Evolutionary conservation across 2,329 filamentous ascomycete genomes (phyloP).

Genomic region (Ploettnerulaceae sp.): DNA sequence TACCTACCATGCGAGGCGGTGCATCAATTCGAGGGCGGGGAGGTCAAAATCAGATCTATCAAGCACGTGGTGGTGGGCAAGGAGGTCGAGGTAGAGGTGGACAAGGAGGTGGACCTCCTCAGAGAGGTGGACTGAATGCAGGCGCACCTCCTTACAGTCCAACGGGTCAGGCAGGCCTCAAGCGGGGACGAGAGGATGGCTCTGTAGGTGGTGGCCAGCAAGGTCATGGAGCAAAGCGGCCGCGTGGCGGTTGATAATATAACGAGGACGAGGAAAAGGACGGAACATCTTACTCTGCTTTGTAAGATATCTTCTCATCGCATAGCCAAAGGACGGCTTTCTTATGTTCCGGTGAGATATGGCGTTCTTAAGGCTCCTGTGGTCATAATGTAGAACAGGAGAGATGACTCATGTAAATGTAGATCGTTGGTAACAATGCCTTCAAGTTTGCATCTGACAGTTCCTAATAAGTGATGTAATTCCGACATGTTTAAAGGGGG

Average conservation of each 20-base stretch:
- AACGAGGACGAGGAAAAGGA: conserved; percentile 16
- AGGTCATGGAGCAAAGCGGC: conserved; percentile 41
- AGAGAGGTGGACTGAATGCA: conserved; percentile 32
- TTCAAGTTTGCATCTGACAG: too few species aligned
- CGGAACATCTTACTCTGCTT: conserved; percentile 15
- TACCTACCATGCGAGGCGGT: conserved; percentile 31
- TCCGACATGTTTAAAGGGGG: too few species aligned
- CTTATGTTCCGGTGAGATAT: conserved; percentile 19
- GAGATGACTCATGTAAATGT: too few species aligned
- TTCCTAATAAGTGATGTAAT: too few species aligned
- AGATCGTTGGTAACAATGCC: too few species aligned
- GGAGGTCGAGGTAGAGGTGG: conserved; percentile 27
- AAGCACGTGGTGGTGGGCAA: conserved; percentile 17
- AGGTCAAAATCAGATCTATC: conserved; percentile 24
- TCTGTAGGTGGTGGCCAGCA: conserved; percentile 31
- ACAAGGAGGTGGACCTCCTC: conserved; percentile 21
- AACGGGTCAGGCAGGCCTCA: conserved; percentile 26
- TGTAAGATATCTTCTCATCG: conserved; percentile 30
- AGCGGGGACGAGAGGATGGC: conserved; percentile 31
- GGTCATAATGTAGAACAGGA: too few species aligned
- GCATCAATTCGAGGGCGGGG: conserved; percentile 24
- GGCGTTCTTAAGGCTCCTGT: conserved; percentile 14
- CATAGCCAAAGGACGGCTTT: conserved; percentile 27
- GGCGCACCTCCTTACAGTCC: conserved; percentile 30
- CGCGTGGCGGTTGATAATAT: conserved; percentile 37